These are phyloP conservation scores for Cadophora sp. DNA, from an alignment of 2,329 filamentous ascomycete genomes.

Conservation along the genomic window DNA sequence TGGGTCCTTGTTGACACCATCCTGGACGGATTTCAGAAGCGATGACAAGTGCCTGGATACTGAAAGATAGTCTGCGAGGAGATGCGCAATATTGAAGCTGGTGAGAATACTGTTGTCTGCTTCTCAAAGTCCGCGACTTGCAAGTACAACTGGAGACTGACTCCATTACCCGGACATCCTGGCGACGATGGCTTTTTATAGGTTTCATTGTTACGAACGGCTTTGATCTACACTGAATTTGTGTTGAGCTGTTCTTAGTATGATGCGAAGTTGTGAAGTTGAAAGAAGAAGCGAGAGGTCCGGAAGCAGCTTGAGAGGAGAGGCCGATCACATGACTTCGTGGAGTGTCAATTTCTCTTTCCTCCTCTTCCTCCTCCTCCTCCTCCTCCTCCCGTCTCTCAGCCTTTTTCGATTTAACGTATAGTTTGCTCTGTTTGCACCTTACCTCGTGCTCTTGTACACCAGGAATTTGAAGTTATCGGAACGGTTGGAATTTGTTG, in stretches of 20 bases:
- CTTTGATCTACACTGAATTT: neutral
- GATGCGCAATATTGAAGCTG: neutral
- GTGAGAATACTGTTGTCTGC: neutral
- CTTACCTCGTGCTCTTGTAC: neutral
- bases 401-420: neutral
- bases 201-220: neutral
- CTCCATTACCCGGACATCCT: neutral
- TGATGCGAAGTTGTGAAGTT: neutral
- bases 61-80: neutral
- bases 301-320: neutral
- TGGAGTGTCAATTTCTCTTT: neutral
- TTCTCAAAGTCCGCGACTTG: neutral
- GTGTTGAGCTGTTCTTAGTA: constrained; percentile 8
- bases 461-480: constrained; percentile 1
- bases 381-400: neutral
- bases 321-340: constrained; percentile 7
- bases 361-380: neutral
- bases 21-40: neutral
- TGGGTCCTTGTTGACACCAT: constrained; percentile 27
- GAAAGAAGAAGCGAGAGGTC: neutral
- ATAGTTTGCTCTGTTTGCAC: neutral
- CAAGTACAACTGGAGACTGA: neutral
- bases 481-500: constrained; percentile 11
- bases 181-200: neutral
- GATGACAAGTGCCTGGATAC: neutral